Evolutionary conservation across 2,329 filamentous ascomycete species (phyloP).

Genomic region (Paracoccidioides lutzii): DNA sequence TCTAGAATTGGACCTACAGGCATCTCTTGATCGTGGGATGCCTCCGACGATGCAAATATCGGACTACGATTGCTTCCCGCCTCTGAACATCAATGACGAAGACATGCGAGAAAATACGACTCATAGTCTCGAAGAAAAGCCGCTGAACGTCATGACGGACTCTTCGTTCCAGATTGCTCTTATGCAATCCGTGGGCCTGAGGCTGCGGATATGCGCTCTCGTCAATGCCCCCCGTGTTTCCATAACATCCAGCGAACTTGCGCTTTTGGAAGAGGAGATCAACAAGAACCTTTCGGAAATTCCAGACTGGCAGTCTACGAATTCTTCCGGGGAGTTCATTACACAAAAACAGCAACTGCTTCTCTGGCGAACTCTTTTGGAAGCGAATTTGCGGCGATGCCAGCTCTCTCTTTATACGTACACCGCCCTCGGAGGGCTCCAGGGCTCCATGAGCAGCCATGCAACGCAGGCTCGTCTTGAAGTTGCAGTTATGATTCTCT

Average conservation of each 20-base stretch:
- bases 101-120: conserved; percentile 29
- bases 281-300: conserved; percentile 22
- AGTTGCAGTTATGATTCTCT: conserved; percentile 25
- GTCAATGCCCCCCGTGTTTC: conserved; percentile 14
- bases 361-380: conserved; percentile 23
- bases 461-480: conserved; percentile 26
- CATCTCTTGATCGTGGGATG: conserved; percentile 43
- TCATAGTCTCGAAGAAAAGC: conserved; percentile 19
- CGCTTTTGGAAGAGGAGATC: conserved; percentile 28
- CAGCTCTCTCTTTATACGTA: conserved; percentile 29
- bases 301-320: conserved; percentile 19
- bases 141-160: conserved; percentile 25
- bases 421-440: conserved; percentile 24
- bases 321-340: conserved; percentile 10
- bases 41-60: conserved; percentile 32
- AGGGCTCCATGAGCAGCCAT: conserved; percentile 22
- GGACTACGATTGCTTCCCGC: conserved; percentile 38
- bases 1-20: conserved; percentile 44
- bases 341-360: conserved; percentile 20
- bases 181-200: conserved; percentile 15
- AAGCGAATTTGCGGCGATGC: conserved; percentile 24
- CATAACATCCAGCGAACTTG: conserved; percentile 26
- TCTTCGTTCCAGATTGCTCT: conserved; percentile 24
- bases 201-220: conserved; percentile 13
- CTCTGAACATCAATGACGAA: conserved; percentile 40